Base-by-base conservation (phyloP, 139 green algal species). In the Yamagishiella unicocca region DNA sequence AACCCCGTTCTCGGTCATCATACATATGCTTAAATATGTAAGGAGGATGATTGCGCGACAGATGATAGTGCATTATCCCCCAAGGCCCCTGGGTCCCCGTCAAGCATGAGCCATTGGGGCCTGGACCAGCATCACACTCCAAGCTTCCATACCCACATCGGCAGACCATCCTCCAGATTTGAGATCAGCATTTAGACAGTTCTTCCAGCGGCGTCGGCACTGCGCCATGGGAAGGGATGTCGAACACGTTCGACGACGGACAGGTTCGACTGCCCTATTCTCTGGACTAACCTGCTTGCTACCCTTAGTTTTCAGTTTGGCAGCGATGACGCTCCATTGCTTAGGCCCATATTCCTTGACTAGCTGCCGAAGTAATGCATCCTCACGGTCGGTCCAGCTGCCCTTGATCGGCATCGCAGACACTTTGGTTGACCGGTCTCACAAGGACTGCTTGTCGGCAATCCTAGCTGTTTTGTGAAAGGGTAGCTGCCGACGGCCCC, bases 131-230 rank as follows among this genome's bases (percentile, higher is more conserved):
- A n/a, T n/a, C n/a, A n/a, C n/a, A n/a, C n/a, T n/a, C n/a, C n/a
- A n/a, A n/a, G n/a, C n/a, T n/a, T n/a, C n/a, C 66, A 25, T 43
- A 74, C 70, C 33, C 17, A 93, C 90, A 35, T 93, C 83, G 19
- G 74, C 31, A 37, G 37, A 87, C 90, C 90, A 93, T 27, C 85
- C 78, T 22, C 94, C 93, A 67, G 95, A 93, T 83, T 97, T 98
- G 1, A 95, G 81, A 9, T 94, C 84, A 21, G 91, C 85, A 84
- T 93, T 96, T 22, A 97, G 71, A 72, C 82, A 94, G 68, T 96
- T 96, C 70, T 95, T 95, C 95, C 95, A 98, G 54, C 95, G 75
- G 4, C 95, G 72, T 12, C 93, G 92, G 46, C 91, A 95, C 93
- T 95, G 89, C 83, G 43, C 4, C 27, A 50, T 7, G 5, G 33